Base-by-base conservation (phyloP, 306 rosid species). In the Geum urbanum region DNA sequence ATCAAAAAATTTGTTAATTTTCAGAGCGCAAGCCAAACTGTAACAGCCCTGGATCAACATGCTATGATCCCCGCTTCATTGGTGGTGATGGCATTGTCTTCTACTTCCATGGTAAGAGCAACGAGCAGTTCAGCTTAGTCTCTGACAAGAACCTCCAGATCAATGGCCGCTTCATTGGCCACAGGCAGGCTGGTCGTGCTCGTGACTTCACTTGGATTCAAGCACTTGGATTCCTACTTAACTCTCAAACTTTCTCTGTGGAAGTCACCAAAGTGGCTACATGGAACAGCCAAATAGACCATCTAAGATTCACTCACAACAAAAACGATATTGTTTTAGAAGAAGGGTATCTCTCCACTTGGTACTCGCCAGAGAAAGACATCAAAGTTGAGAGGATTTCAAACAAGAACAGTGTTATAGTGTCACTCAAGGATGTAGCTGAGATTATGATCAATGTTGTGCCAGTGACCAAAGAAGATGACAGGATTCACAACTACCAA, bases 31-130 rank as follows among this genome's bases (percentile, higher is more conserved):
- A 81, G 44, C 82, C 86, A 32, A 84, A 81, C 72, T 81, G 86
- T 76, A 79, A 84, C 49, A 76, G 86, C 39, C 86, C 84, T 3
- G 88, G 88, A 79, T 74, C 86, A 51, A 84, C 84, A 65, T 81
- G 84, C 59, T 67, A 66, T 39, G 88, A 81, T 65, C 88, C 88
- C 0, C 80, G 80, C 8, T 81, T 84, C 84, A 73, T 81, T 5
- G 86, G 86, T 0, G 88, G 88, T 12, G 82, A 84, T 58, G 84
- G 84, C 5, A 63, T 82, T 59, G 86, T 84, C 16, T 84, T 81
- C 76, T 81, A 81, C 44, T 81, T 81, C 80, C 88, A 81, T 7
- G 84, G 80, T 18, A 84, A 84, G 76, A 81, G 73, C 58, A 79
- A 79, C 22, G 40, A 76, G 53, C 74, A 78, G 49, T 84, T 81